Evolutionary conservation across 192 early-diverging fungal genomes (phyloP), one percentile per base, ranked within the genome.

Genomic region (Gonapodya sp.): DNA sequence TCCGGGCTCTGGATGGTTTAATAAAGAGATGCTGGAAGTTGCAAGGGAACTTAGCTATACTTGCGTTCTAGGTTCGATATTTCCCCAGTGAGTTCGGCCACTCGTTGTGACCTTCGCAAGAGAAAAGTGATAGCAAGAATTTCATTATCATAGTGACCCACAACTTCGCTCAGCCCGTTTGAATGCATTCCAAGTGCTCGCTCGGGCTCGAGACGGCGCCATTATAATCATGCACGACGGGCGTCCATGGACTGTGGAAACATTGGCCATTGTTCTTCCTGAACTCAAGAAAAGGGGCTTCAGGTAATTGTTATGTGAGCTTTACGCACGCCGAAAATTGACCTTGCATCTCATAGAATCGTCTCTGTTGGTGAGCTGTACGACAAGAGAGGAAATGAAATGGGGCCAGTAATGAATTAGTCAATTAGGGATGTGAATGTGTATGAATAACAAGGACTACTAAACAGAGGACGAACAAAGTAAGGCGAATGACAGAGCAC

Each of bases 141-240:
- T 72, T 34, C 34, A 33, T 8, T 33, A 77, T 31, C 18, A 18
- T 16, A 34, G 30, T 31, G 30, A 77, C 31, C 75, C 75, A 31
- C 75, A 16, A 2, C 75, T 77, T 2, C 75, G 75, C 2, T 31
- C 30, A 77, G 18, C 30, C 31, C 30, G 34, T 31, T 34, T 77
- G 8, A 77, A 77, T 31, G 75, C 75, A 16, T 77, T 18, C 30
- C 75, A 77, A 16, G 31, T 77, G 8, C 18, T 77, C 30, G 34
- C 16, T 31, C 75, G 75, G 16, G 75, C 75, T 34, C 75, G 75
- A 31, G 30, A 18, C 8, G 75, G 75, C 34, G 75, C 75, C 8
- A 31, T 77, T 31, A 77, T 77, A 14, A 77, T 77, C 31, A 8
- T 77, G 18, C 75, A 77, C 34, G 75, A 77, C 75, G 75, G 75